phyloP scores from a whole-genome alignment of 345 rosid species.

The Citrus medica region DNA sequence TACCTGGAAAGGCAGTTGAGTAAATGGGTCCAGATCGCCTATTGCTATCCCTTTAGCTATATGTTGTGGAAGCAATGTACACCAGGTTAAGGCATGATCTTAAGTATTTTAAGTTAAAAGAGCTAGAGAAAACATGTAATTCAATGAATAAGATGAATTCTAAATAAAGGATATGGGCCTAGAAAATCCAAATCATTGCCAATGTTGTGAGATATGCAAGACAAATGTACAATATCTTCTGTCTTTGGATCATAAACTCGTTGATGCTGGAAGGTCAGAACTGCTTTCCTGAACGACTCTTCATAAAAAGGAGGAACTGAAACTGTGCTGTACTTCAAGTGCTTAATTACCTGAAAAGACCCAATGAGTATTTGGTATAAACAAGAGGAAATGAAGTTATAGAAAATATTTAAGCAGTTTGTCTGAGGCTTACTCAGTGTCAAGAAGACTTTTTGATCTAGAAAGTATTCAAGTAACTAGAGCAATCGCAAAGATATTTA shows the following conservation, averaged over 20 bases:
- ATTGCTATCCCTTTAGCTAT: conserved; percentile 82
- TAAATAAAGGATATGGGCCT: conserved; percentile 92
- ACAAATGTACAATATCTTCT: conserved; percentile 60
- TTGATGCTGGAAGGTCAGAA: conserved; percentile 89
- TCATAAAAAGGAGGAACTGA: conserved; percentile 84
- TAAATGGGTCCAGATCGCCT: conserved; percentile 92
- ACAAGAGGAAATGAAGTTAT: background rate
- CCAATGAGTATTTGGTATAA: conserved; percentile 1
- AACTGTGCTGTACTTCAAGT: conserved; percentile 68
- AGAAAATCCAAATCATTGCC: conserved; percentile 62
- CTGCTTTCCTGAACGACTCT: conserved; percentile 81
- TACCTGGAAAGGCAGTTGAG: conserved; percentile 79
- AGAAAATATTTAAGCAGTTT: background rate
- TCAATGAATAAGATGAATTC: conserved; percentile 7
- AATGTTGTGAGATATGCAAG: conserved; percentile 36
- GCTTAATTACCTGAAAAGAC: conserved; percentile 74
- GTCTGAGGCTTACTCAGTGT: background rate
- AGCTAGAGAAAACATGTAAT: background rate
- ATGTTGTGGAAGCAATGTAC: conserved; percentile 60
- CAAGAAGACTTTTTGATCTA: background rate
- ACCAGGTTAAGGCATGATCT: conserved; percentile 45
- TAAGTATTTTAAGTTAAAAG: conserved; percentile 4
- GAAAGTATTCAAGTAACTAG: background rate
- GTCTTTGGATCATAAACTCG: conserved; percentile 70
- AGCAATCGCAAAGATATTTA: conserved; percentile 21